Evolutionary conservation across 441 rosid species (phyloP).

Genomic region (Geranium incanum): DNA sequence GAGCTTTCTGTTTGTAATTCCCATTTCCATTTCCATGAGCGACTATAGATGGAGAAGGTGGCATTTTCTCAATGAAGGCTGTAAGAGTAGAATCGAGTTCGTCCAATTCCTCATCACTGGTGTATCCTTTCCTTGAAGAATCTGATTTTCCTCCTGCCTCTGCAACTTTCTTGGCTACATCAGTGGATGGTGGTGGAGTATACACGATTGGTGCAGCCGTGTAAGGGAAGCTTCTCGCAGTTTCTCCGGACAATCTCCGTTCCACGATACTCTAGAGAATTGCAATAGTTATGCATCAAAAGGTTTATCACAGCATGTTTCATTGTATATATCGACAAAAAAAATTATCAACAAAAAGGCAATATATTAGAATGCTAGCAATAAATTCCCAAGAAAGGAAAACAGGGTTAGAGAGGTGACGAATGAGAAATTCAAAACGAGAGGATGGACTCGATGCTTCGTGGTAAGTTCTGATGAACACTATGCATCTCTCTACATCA

Average conservation of each 20-base stretch:
- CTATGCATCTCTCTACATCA: background rate
- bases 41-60: conserved; percentile 32
- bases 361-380: too few relatives aligned
- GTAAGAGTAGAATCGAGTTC: conserved; percentile 73
- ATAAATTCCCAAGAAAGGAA: too few relatives aligned
- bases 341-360: too few relatives aligned
- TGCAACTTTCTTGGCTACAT: conserved; percentile 40
- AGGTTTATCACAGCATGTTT: background rate
- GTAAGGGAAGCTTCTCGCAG: conserved; percentile 57
- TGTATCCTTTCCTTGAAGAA: conserved; percentile 54
- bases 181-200: conserved; percentile 50
- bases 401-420: too few relatives aligned
- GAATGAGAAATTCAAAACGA: too few relatives aligned
- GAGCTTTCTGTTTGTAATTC: conserved; percentile 20
- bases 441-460: too few relatives aligned
- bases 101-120: conserved; percentile 88
- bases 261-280: conserved; percentile 47
- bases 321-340: too few relatives aligned
- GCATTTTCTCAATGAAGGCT: conserved; percentile 33
- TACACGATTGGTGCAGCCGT: conserved; percentile 56
- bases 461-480: too few relatives aligned
- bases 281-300: conserved; percentile 6
- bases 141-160: conserved; percentile 39
- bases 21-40: conserved; percentile 40
- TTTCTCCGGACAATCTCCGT: conserved; percentile 45